phyloP scores from a whole-genome alignment of 495 filamentous ascomycete species.

The Saxophila tyrrhenica region DNA sequence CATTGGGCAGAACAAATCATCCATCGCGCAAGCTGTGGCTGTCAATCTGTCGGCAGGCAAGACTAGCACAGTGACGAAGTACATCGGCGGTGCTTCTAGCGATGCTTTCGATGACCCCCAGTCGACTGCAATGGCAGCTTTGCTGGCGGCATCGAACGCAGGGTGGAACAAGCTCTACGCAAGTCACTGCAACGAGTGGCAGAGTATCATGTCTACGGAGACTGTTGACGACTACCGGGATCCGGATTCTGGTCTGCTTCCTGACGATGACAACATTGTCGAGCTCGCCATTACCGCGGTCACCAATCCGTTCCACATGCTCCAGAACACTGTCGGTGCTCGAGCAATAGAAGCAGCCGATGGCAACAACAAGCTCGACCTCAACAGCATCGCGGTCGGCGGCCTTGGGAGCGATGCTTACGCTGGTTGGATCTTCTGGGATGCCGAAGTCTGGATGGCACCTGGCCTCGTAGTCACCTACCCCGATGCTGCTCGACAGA shows the following conservation, averaged over 20 bases:
- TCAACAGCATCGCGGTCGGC: constrained; percentile 49
- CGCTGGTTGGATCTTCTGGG: constrained; percentile 35
- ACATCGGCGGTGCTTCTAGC: constrained; percentile 48
- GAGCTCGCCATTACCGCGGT: constrained; percentile 54
- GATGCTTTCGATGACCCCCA: constrained; percentile 48
- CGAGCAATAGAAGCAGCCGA: constrained; percentile 33
- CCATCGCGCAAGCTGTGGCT: constrained; percentile 45
- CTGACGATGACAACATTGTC: constrained; percentile 45
- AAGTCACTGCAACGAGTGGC: constrained; percentile 46
- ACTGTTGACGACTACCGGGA: constrained; percentile 52
- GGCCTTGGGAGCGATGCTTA: constrained; percentile 53
- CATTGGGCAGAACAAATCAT: constrained; percentile 44
- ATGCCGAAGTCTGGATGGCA: constrained; percentile 56
- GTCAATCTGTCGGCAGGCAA: constrained; percentile 40
- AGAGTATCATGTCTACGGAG: constrained; percentile 37
- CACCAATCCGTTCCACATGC: constrained; percentile 55
- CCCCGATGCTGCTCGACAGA: constrained; percentile 44
- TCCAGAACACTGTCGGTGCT: constrained; percentile 51
- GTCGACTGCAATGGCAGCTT: constrained; percentile 38
- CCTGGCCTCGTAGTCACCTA: constrained; percentile 49
- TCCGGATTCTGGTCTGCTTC: constrained; percentile 48
- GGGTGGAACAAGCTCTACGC: constrained; percentile 41
- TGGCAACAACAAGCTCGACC: constrained; percentile 32
- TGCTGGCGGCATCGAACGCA: constrained; percentile 29
- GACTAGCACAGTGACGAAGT: constrained; percentile 45